phyloP scores from a whole-genome alignment of 2,329 filamentous ascomycete genomes.

The Colletotrichum destructivum region DNA sequence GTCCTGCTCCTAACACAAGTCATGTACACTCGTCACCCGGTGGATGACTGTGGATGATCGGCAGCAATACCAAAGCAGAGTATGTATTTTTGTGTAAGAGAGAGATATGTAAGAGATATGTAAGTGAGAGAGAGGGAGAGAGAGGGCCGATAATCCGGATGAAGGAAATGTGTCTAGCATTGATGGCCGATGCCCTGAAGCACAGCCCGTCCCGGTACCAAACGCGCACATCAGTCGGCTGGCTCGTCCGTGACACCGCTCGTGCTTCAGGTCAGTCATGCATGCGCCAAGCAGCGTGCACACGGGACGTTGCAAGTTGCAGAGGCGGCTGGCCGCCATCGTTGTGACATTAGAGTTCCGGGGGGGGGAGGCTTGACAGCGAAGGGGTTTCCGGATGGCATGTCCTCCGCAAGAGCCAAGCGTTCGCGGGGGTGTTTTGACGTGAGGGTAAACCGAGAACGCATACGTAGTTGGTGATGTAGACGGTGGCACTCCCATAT shows the following conservation, averaged over 20 bases:
- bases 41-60: slow-evolving; percentile 29
- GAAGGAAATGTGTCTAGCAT: slow-evolving; percentile 21
- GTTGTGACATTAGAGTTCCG: slow-evolving; percentile 22
- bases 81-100: too few relatives aligned
- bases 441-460: slow-evolving; percentile 2
- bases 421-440: slow-evolving; percentile 33
- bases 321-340: slow-evolving; percentile 19
- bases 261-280: slow-evolving; percentile 43
- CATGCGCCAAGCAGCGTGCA: slow-evolving; percentile 41
- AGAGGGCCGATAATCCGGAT: slow-evolving; percentile 22
- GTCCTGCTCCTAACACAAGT: neutral
- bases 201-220: slow-evolving; percentile 20
- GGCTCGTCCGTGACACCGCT: slow-evolving; percentile 40
- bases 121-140: neutral
- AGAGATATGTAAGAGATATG: too few relatives aligned
- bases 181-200: slow-evolving; percentile 28
- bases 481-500: neutral
- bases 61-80: slow-evolving; percentile 7
- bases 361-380: neutral
- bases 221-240: slow-evolving; percentile 32
- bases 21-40: neutral
- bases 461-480: slow-evolving; percentile 1
- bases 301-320: slow-evolving; percentile 38
- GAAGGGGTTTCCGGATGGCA: slow-evolving; percentile 34
- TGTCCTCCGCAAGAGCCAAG: slow-evolving; percentile 41